Evolutionary conservation across 2,329 filamentous ascomycete genomes (phyloP), one percentile per base, ranked within the genome.

Genomic region (Westerdykella aurantiaca): DNA sequence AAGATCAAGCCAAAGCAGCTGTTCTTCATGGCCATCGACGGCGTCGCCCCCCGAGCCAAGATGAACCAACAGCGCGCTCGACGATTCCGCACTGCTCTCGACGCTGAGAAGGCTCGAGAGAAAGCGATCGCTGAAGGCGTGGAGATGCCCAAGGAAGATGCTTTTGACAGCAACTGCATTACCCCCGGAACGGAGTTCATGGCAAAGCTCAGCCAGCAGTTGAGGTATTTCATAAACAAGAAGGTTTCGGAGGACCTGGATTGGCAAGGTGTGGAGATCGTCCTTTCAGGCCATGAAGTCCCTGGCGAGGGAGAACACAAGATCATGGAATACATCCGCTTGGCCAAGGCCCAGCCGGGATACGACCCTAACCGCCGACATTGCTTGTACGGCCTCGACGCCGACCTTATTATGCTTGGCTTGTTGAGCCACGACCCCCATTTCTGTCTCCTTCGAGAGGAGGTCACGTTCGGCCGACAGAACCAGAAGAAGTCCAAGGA

Each of bases 311-410:
- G 93, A 58, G 93, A 98, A 70, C 93, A 98, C 75, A 98, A 98
- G 74, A 95, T 98, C 70, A 98, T 98, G 93, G 94, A 98, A 70
- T 98, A 98, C 69, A 98, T 98, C 68, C 86, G 93, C 56, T 88
- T 94, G 69, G 88, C 93, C 50, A 97, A 97, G 75, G 89, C 91
- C 39, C 93, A 98, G 69, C 87, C 87, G 2, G 81, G 84, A 51
- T 98, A 98, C 69, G 84, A 95, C 66, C 80, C 88, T 39, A 97
- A 98, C 61, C 81, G 95, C 49, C 87, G 93, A 45, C 93, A 98
- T 70, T 98, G 94, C 69, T 77, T 98, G 50, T 98, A 98, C 70
- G 94, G 94, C 18, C 79, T 98, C 39, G 93, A 98, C 71, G 93
- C 93, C 37, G 93, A 98, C 73, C 74, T 98, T 52, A 98, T 98